Evolutionary conservation across 2,329 filamentous ascomycete species (phyloP).

Genomic region (Alternaria tenuissima): DNA sequence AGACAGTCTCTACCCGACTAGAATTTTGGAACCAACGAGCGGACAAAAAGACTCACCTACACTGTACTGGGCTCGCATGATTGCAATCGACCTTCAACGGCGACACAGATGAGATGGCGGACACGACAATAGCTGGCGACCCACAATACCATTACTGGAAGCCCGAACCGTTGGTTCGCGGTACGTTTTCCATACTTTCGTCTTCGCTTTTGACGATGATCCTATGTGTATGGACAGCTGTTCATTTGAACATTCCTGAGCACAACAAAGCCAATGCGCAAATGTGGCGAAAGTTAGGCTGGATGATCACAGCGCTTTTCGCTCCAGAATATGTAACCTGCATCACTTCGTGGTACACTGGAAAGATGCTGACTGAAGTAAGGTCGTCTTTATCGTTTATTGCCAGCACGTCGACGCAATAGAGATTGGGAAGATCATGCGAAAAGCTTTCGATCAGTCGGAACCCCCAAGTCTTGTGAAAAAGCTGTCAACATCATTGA

Average conservation of each 20-base stretch:
- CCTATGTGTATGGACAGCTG: background rate
- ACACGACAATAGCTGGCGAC: no score
- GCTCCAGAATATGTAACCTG: background rate
- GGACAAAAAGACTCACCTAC: no score
- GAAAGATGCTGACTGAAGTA: background rate
- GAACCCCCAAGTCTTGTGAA: no score
- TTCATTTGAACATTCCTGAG: background rate
- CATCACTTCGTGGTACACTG: no score
- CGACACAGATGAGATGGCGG: no score
- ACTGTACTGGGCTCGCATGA: no score
- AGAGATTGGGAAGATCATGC: fast-evolving
- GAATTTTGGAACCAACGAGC: no score
- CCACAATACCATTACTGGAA: background rate
- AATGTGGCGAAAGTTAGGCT: background rate
- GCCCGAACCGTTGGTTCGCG: background rate
- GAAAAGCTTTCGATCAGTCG: background rate
- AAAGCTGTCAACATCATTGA: no score
- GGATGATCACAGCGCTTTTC: background rate
- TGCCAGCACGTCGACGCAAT: fast-evolving
- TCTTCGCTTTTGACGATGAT: no score
- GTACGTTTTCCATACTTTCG: background rate
- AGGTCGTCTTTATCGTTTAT: background rate
- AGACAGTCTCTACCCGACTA: no score
- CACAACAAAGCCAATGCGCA: no score
- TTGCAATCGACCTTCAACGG: no score